Percentiles rank a stretch among this genome's conserved stretches.
phyloP scores from a whole-genome alignment of 73 alveolate species.

The Blepharisma japonicum region DNA sequence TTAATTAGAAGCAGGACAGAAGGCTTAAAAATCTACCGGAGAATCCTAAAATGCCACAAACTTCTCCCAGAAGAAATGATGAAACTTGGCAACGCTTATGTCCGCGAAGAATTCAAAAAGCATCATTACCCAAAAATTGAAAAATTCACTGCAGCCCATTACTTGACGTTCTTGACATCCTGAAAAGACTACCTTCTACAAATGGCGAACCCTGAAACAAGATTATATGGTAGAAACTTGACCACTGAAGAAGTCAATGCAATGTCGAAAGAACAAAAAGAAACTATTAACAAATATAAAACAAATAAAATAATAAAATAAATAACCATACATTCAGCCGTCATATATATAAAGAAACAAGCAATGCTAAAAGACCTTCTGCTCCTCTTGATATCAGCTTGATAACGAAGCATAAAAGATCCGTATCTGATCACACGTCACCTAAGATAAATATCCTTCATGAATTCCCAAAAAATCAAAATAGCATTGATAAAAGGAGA shows the following conservation, averaged over 20 bases:
- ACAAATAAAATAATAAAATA: too few relatives aligned
- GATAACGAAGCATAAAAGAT: too few relatives aligned
- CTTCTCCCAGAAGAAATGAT: background rate
- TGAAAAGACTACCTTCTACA: background rate
- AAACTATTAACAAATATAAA: background rate
- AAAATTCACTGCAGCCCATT: background rate
- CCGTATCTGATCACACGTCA: too few relatives aligned
- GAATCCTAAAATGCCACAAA: background rate
- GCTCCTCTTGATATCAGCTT: too few relatives aligned
- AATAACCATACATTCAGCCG: too few relatives aligned
- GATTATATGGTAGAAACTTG: background rate
- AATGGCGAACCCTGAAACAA: slow-evolving; percentile 13
- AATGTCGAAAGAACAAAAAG: background rate
- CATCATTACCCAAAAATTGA: slow-evolving; percentile 1
- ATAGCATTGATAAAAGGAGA: too few relatives aligned
- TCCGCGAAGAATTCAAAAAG: slow-evolving; percentile 15
- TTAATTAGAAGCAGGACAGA: too few relatives aligned
- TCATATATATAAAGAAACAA: too few relatives aligned
- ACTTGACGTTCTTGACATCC: background rate
- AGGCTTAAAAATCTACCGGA: background rate
- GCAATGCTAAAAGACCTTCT: too few relatives aligned
- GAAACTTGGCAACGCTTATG: background rate
- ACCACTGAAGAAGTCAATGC: slow-evolving; percentile 20
- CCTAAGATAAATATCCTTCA: too few relatives aligned
- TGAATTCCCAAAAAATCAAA: too few relatives aligned